Percentiles rank a stretch among this genome's conserved stretches.
phyloP scores from a whole-genome alignment of 2,329 filamentous ascomycete species.

The Polychaeton citri region DNA sequence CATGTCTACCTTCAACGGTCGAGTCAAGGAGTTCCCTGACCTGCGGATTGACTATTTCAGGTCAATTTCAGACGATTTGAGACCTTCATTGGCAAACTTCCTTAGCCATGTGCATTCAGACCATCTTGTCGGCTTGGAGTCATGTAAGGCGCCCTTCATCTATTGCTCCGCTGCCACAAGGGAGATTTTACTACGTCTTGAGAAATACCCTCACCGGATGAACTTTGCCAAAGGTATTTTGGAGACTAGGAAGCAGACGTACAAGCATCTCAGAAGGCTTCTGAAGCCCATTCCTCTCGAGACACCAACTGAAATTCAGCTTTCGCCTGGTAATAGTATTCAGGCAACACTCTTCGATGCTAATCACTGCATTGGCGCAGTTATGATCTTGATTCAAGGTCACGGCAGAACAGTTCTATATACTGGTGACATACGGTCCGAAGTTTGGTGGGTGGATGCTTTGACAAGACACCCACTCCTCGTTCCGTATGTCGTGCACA shows the following conservation, averaged over 20 bases:
- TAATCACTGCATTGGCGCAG: constrained; percentile 80
- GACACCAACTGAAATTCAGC: constrained; percentile 62
- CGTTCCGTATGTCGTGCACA: constrained; percentile 46
- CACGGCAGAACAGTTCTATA: constrained; percentile 63
- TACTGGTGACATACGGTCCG: constrained; percentile 77
- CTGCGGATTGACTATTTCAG: constrained; percentile 80
- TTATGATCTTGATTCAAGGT: constrained; percentile 85
- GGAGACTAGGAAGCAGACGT: constrained; percentile 60
- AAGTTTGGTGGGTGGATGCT: constrained; percentile 72
- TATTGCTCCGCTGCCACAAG: constrained; percentile 80
- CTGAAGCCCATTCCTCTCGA: constrained; percentile 72
- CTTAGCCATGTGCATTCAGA: constrained; percentile 89
- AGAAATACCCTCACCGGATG: constrained; percentile 66
- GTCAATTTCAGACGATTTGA: constrained; percentile 12
- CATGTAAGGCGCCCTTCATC: constrained; percentile 64
- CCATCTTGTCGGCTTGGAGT: constrained; percentile 70
- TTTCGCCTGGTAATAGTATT: constrained; percentile 54
- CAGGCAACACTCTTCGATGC: constrained; percentile 78
- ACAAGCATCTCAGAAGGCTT: constrained; percentile 59
- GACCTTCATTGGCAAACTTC: constrained; percentile 66
- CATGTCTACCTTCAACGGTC: constrained; percentile 70
- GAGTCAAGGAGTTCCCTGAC: constrained; percentile 62
- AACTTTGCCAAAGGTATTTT: constrained; percentile 68
- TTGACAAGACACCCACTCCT: constrained; percentile 59
- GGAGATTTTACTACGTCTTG: constrained; percentile 65